A percentile compares a stretch with the other conserved stretches of the same genome.
Evolutionary conservation across 352 stramenopile genomes (phyloP).

Genomic region (Phytophthora pluvialis): DNA sequence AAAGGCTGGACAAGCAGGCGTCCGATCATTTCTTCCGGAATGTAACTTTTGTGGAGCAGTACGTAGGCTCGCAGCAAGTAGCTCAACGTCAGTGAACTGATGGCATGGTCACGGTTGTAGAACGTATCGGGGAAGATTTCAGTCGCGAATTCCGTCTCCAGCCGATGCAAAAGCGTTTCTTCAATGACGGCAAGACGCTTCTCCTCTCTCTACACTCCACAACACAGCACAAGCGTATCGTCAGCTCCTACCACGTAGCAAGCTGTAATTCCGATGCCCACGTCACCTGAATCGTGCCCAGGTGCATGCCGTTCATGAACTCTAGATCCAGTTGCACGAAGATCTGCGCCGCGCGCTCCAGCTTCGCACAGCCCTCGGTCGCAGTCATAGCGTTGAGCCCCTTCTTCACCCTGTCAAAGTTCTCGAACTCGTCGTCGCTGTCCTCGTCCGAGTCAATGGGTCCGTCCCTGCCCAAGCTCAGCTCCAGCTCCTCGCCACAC

Average conservation of each 20-base stretch:
- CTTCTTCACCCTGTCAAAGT: slow-evolving; percentile 68
- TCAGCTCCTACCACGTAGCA: not conserved
- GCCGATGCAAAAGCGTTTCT: slow-evolving; percentile 69
- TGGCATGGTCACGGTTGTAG: slow-evolving; percentile 80
- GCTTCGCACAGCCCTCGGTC: slow-evolving; percentile 65
- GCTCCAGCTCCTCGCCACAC: slow-evolving; percentile 17
- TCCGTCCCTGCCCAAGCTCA: not conserved
- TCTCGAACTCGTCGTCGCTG: slow-evolving; percentile 72
- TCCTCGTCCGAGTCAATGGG: slow-evolving; percentile 32
- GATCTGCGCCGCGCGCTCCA: slow-evolving; percentile 78
- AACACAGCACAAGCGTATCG: not conserved
- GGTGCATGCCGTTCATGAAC: slow-evolving; percentile 73
- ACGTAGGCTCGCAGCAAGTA: slow-evolving; percentile 82
- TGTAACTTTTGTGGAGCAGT: slow-evolving; percentile 71
- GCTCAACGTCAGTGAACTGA: slow-evolving; percentile 67
- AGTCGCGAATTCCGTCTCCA: slow-evolving; percentile 87
- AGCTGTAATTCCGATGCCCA: not conserved
- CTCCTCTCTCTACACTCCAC: slow-evolving; percentile 56
- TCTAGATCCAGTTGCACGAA: slow-evolving; percentile 83
- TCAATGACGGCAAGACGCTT: slow-evolving; percentile 75
- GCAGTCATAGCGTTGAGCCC: slow-evolving; percentile 40
- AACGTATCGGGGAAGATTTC: slow-evolving; percentile 90
- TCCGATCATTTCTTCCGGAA: slow-evolving; percentile 85
- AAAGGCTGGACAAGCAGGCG: slow-evolving; percentile 81
- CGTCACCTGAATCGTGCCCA: slow-evolving; percentile 72